Conservation (phyloP, 176 grass and related monocot genomes). For the Alloteropsis semialata region DNA sequence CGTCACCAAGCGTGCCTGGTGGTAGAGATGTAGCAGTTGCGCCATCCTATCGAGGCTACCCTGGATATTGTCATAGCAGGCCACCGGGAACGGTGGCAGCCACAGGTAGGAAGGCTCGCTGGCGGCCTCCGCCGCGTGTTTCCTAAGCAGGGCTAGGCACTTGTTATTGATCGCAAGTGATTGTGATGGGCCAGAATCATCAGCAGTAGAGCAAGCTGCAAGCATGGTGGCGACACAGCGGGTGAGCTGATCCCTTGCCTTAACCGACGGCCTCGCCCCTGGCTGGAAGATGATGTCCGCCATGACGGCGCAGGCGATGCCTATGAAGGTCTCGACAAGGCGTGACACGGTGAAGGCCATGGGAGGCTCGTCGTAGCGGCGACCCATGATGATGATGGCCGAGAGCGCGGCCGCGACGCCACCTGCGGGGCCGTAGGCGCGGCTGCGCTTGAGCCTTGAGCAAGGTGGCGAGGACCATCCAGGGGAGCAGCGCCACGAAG, state of each 20-base stretch:
- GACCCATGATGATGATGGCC: slow-evolving; percentile 56
- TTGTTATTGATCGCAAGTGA: no score
- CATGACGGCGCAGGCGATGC: slow-evolving; percentile 44
- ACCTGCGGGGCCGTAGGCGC: slow-evolving; percentile 51
- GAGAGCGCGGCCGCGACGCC: slow-evolving; percentile 53
- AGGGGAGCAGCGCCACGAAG: slow-evolving; percentile 68
- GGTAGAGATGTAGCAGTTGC: slow-evolving; percentile 58
- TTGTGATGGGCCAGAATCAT: neutral
- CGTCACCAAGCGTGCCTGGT: neutral
- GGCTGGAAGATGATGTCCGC: slow-evolving; percentile 68
- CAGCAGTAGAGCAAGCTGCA: neutral
- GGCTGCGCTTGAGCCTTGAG: slow-evolving; percentile 61
- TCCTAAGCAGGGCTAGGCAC: slow-evolving; percentile 33
- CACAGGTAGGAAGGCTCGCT: slow-evolving; percentile 67
- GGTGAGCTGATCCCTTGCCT: slow-evolving; percentile 48
- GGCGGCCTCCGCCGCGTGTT: slow-evolving; percentile 34
- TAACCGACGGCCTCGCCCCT: slow-evolving; percentile 46
- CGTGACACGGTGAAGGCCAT: slow-evolving; percentile 52
- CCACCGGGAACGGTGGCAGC: slow-evolving; percentile 47
- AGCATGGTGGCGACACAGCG: slow-evolving; percentile 42
- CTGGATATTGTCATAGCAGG: slow-evolving; percentile 41
- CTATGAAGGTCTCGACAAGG: slow-evolving; percentile 78
- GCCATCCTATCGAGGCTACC: slow-evolving; percentile 52
- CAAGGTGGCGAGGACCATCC: slow-evolving; percentile 63
- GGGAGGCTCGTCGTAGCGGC: slow-evolving; percentile 61